Evolutionary conservation across 176 grass and related monocot genomes (phyloP).

Genomic region (Eleusine indica): DNA sequence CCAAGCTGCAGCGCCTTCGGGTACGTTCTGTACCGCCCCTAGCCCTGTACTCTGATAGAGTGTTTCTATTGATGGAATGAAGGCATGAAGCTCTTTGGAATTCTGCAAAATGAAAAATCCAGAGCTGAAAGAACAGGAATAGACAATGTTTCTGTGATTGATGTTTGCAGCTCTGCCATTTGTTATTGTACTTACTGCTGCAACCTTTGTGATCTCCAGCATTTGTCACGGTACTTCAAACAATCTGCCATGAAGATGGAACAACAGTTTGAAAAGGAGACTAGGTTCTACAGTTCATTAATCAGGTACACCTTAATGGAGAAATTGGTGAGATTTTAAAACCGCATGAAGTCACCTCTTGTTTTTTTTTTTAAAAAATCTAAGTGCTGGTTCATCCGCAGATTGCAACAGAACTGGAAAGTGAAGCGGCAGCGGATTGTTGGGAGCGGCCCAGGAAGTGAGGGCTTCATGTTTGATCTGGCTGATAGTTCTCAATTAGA

Average conservation of each 20-base stretch:
- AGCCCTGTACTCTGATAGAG: neutral
- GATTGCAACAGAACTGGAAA: constrained; percentile 98
- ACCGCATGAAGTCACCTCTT: neutral
- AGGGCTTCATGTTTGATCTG: constrained; percentile 84
- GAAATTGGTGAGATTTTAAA: constrained; percentile 30
- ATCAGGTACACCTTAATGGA: constrained; percentile 66
- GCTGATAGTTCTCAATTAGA: constrained; percentile 63
- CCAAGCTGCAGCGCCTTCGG: constrained; percentile 89
- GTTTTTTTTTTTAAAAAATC: neutral
- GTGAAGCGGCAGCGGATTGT: constrained; percentile 76
- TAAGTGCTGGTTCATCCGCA: constrained; percentile 39
- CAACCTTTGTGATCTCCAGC: constrained; percentile 51
- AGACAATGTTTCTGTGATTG: neutral
- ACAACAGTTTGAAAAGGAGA: constrained; percentile 75
- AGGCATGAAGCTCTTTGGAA: neutral
- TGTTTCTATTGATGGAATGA: neutral
- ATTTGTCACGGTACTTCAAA: constrained; percentile 85
- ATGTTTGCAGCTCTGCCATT: constrained; percentile 13
- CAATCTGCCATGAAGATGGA: constrained; percentile 85
- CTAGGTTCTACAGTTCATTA: constrained; percentile 83
- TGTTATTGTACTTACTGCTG: constrained; percentile 18
- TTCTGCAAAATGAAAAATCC: neutral
- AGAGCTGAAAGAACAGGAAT: neutral
- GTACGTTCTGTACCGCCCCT: constrained; percentile 26
- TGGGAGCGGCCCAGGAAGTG: constrained; percentile 49